A percentile compares a stretch with the other conserved stretches of the same genome.
Conservation (phyloP, 768 basidiomycete genomes). For the Brasilioporus rufonigricans region DNA sequence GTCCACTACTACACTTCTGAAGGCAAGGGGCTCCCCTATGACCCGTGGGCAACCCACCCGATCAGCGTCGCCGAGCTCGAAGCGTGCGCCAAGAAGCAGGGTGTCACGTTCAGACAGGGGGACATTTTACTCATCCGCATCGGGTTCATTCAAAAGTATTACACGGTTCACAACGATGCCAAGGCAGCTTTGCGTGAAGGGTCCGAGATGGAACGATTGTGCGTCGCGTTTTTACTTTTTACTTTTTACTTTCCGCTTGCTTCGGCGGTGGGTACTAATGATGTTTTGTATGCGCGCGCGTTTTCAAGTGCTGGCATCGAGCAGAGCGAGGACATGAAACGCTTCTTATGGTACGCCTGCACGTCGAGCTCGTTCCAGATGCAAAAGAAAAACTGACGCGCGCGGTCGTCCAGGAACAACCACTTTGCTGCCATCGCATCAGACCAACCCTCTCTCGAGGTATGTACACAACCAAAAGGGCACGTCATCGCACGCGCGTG, state of each 20-base stretch:
- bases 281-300: not conserved
- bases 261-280: not conserved
- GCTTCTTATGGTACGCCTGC: constrained; percentile 60
- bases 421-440: constrained; percentile 71
- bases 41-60: constrained; percentile 58
- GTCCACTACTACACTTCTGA: constrained; percentile 49
- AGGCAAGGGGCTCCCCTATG: constrained; percentile 47
- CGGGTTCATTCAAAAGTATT: constrained; percentile 62
- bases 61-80: constrained; percentile 55
- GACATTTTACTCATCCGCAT: constrained; percentile 61
- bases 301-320: constrained; percentile 61
- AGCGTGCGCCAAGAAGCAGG: constrained; percentile 56
- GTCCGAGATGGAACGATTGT: constrained; percentile 49
- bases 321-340: constrained; percentile 67
- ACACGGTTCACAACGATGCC: constrained; percentile 39
- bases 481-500: not conserved
- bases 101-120: constrained; percentile 54
- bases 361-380: not conserved
- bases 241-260: not conserved
- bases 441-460: constrained; percentile 67
- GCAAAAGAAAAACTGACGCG: not conserved
- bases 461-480: constrained; percentile 27
- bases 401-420: constrained; percentile 51
- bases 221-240: constrained; percentile 19
- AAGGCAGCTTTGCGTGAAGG: constrained; percentile 41